phyloP scores from a whole-genome alignment of 768 basidiomycete species.

The Asterophora lycoperdoides region DNA sequence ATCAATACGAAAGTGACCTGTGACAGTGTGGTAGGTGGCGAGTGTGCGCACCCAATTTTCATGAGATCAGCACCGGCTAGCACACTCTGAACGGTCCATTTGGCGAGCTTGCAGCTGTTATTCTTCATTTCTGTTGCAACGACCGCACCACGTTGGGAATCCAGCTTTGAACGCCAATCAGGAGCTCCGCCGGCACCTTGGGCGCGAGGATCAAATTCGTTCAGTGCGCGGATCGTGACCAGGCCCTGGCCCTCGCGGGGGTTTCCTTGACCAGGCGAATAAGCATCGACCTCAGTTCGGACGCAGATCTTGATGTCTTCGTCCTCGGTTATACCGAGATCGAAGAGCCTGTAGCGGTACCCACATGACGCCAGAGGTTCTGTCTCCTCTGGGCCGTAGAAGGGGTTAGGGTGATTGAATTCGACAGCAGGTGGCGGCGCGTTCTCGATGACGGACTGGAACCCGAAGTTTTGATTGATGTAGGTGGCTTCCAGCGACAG shows the following conservation, averaged over 20 bases:
- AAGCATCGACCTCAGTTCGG: conserved; percentile 95
- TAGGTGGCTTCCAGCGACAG: conserved; percentile 97
- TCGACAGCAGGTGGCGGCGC: conserved; percentile 60
- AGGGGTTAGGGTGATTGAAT: conserved; percentile 88
- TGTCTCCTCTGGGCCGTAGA: conserved; percentile 90
- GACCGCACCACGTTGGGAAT: conserved; percentile 94
- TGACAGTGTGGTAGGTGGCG: not conserved
- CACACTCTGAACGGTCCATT: conserved; percentile 95
- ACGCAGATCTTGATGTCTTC: conserved; percentile 90
- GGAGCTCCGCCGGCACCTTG: conserved; percentile 91
- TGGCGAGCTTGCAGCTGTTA: conserved; percentile 94
- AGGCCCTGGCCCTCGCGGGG: conserved; percentile 69
- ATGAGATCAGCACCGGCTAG: conserved; percentile 93
- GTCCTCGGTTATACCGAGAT: conserved; percentile 85
- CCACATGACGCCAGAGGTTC: conserved; percentile 95
- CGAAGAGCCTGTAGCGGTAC: conserved; percentile 94
- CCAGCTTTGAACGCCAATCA: conserved; percentile 98
- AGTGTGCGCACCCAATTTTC: conserved; percentile 84
- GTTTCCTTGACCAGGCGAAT: conserved; percentile 56
- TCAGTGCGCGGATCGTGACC: conserved; percentile 90
- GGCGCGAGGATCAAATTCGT: conserved; percentile 92
- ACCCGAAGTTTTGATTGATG: conserved; percentile 98
- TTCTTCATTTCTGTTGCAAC: conserved; percentile 99
- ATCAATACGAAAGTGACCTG: not conserved
- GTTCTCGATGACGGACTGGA: conserved; percentile 86